A percentile compares a stretch with the other conserved stretches of the same genome.
phyloP scores from a whole-genome alignment of 1,139 yeast genomes.

The Groenewaldozyma sp. region DNA sequence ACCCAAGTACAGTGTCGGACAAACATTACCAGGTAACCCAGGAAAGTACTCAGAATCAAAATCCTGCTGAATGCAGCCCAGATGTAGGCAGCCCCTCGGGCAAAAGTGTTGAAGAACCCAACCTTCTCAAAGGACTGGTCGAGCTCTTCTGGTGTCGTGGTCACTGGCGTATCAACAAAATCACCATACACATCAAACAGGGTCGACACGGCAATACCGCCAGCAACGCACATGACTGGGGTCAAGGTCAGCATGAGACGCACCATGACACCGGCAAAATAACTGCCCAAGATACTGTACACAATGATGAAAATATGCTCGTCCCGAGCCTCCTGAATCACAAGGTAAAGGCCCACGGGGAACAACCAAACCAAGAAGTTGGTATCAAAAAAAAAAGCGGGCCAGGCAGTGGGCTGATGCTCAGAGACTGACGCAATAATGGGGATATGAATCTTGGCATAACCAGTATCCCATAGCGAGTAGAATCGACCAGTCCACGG shows the following conservation, averaged over 20 bases:
- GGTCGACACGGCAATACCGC: slow-evolving; percentile 79
- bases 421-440: slow-evolving; percentile 98
- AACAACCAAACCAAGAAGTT: slow-evolving; percentile 91
- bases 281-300: slow-evolving; percentile 84
- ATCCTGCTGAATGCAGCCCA: slow-evolving; percentile 37
- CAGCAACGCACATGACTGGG: slow-evolving; percentile 88
- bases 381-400: slow-evolving; percentile 92
- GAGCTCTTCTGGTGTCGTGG: slow-evolving; percentile 10
- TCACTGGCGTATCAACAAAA: slow-evolving; percentile 25
- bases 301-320: slow-evolving; percentile 91
- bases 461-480: slow-evolving; percentile 95
- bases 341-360: slow-evolving; percentile 93
- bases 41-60: slow-evolving; percentile 60
- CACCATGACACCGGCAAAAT: slow-evolving; percentile 99
- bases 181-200: slow-evolving; percentile 77
- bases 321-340: slow-evolving; percentile 81
- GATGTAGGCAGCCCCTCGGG: slow-evolving; percentile 3
- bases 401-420: slow-evolving; percentile 99
- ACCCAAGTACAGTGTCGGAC: slow-evolving; percentile 98
- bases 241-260: slow-evolving; percentile 95
- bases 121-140: slow-evolving; percentile 6
- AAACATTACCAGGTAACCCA: slow-evolving; percentile 67
- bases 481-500: slow-evolving; percentile 99
- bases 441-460: slow-evolving; percentile 97
- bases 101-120: slow-evolving; percentile 7